These are phyloP conservation scores for Harringtonia lauricola DNA, from an alignment of 2,329 filamentous ascomycete genomes.

Conservation along the genomic window DNA sequence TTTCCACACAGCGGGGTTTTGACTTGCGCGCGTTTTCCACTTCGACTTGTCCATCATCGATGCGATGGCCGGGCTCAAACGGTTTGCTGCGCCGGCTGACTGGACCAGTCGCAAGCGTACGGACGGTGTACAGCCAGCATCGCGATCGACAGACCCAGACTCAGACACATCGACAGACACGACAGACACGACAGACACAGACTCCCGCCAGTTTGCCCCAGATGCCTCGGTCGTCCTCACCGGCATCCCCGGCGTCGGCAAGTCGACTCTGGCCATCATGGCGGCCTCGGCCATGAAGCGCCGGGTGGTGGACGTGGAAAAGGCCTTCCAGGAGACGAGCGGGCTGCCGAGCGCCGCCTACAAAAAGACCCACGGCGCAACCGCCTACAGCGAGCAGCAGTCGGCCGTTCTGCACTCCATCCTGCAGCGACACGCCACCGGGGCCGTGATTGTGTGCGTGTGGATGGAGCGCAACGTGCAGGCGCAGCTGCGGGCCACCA, in stretches of 20 bases:
- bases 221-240: conserved; percentile 60
- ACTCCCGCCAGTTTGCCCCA: conserved; percentile 37
- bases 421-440: conserved; percentile 43
- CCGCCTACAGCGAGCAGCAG: conserved; percentile 50
- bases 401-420: conserved; percentile 50
- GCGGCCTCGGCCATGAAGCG: conserved; percentile 55
- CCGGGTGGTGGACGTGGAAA: conserved; percentile 56
- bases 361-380: conserved; percentile 47
- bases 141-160: too few species aligned
- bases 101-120: too few species aligned
- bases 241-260: conserved; percentile 61
- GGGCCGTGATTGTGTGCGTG: conserved; percentile 58
- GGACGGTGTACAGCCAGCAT: too few species aligned
- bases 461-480: conserved; percentile 52
- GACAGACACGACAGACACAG: too few species aligned
- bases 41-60: too few species aligned
- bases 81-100: too few species aligned
- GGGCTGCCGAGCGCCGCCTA: conserved; percentile 49
- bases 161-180: too few species aligned
- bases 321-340: conserved; percentile 52
- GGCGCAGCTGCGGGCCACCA: conserved; percentile 45
- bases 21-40: too few species aligned
- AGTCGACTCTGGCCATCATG: conserved; percentile 61
- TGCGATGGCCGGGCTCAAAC: too few species aligned
- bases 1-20: too few species aligned